Conservation (phyloP, 345 rosid genomes). For the Garcia nutans region DNA sequence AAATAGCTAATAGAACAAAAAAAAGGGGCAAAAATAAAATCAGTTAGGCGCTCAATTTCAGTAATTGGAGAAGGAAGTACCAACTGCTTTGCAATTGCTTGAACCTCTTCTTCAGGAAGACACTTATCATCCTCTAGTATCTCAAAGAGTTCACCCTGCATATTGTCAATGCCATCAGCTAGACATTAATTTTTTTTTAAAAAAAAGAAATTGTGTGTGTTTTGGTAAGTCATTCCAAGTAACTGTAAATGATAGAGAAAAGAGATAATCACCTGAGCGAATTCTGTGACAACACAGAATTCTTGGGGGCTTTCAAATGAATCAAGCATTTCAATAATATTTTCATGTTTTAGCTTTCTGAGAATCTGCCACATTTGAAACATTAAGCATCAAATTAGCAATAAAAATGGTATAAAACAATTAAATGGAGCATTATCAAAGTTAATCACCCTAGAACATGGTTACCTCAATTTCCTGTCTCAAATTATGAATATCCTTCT, state of each 20-base stretch:
- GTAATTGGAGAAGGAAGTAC: conserved; percentile 38
- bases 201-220: neutral
- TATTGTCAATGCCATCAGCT: conserved; percentile 9
- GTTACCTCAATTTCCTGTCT: conserved; percentile 95
- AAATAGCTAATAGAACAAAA: neutral
- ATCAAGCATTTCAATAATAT: conserved; percentile 94
- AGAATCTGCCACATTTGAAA: conserved; percentile 57
- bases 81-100: conserved; percentile 97
- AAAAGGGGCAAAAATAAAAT: conserved; percentile 11
- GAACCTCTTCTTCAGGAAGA: conserved; percentile 97
- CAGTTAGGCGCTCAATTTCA: neutral
- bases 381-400: conserved; percentile 9
- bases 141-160: conserved; percentile 94
- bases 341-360: conserved; percentile 89
- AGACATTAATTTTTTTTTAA: too few relatives aligned
- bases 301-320: conserved; percentile 92
- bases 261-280: conserved; percentile 67
- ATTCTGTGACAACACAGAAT: conserved; percentile 96
- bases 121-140: conserved; percentile 95
- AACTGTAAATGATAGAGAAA: neutral
- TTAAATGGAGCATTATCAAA: neutral
- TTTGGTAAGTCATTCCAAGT: too few relatives aligned
- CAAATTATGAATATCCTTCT: conserved; percentile 81
- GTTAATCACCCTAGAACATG: neutral
- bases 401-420: neutral